Base-by-base conservation (phyloP, 345 rosid genomes). In the Lepidium sativum region DNA sequence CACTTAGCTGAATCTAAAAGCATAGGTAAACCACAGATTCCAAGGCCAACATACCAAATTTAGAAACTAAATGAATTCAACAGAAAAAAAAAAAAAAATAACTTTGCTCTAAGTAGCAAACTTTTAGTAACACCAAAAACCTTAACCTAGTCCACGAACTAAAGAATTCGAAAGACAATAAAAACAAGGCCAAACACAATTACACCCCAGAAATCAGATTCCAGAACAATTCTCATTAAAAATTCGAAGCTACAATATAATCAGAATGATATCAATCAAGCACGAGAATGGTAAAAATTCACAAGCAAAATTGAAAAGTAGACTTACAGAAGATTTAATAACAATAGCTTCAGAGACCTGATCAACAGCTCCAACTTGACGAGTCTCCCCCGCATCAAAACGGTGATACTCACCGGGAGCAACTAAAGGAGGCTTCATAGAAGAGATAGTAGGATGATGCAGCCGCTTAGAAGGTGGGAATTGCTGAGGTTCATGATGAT, bases 331-430 rank as follows among this genome's bases (percentile, higher is more conserved):
- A 56, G 95, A 73, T 76, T 82, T 86, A 38, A 84, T 74, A 21
- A 83, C 76, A 20, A 88, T 77, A 33, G 75, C 83, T 12, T 88
- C 99, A 11, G 79, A 44, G 40, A 73, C 79, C 32, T 73, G 92
- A 83, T 83, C 89, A 70, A 74, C 51, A 63, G 29, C 53, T 33
- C 78, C 75, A n/a, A 20, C 65, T 0, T 56, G 68, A 11, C 77
- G 81, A 11, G 80, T 71, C 44, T 65, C 82, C 50, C 74, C 70
- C 43, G 77, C 37, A 29, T 69, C 68, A 67, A 94, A 86, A 35
- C 85, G 82, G 75, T 88, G 99, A 60, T 86, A 85, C 77, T 88
- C 95, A 4, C 71, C 86, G 12, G 95, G 83, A 63, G 81, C 69
- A 61, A 72, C 63, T 65, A 89, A 78, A 5, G 94, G 86, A 67